Evolutionary conservation across 179 eudicot species (phyloP), one percentile per base, ranked within the genome.

Genomic region (Monotropa hypopitys): DNA sequence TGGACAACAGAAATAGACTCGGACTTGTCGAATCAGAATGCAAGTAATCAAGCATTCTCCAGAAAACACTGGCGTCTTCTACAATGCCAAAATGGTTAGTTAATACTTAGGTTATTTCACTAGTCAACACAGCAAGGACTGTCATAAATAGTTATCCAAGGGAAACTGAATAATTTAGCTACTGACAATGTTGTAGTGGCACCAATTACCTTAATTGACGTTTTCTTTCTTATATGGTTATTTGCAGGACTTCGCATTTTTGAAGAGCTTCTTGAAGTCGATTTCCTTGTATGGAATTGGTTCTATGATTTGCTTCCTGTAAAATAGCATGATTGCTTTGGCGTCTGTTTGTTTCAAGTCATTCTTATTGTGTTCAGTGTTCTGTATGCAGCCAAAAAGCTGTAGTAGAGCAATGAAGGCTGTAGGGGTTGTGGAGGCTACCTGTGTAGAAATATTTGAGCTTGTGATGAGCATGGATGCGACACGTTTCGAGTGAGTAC

Each of bases 331-430:
- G 40, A 18, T 74, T 11, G 7, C 21, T 76, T 7, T 75, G 56
- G 30, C 47, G 35, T 65, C 38, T 47, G 57, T 51, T 53, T 40
- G 6, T 73, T 20, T 65, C 70, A 9, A 61, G 49, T 57, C 15
- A 63, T n/a, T 43, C 21, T 23, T 32, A 8, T 74, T 53, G n/a
- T 65, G 21, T 32, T 42, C 6, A 32, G 32, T 79, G 81, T 72
- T 65, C 46, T 73, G 49, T 75, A 42, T 86, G 83, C 89, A 96
- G 98, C 99, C 99, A 56, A 93, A 97, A 85, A 94, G 99, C 87
- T 96, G 98, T 86, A 94, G 99, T 83, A 88, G 98, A 87, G 99
- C 98, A 72, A 96, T 96, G 99, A 96, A 91, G 84, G 99, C 99
- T 83, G 99, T 90, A 46, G 99, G 99, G 71, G 97, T 96, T 70